Evolutionary conservation across 768 basidiomycete species (phyloP).

Genomic region (Lactarius evosmus): DNA sequence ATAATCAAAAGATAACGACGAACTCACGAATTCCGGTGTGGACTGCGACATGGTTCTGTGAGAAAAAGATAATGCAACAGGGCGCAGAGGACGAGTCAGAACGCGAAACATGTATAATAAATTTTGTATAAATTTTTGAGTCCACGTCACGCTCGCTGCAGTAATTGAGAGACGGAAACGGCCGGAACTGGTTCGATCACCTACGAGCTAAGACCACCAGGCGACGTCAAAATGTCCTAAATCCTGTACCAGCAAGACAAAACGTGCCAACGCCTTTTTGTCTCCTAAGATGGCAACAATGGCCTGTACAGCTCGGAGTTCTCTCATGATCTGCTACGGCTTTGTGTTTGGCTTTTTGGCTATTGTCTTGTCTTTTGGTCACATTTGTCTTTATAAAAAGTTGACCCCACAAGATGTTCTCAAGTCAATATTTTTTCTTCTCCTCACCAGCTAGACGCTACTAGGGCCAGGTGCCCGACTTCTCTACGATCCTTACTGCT

Average conservation of each 20-base stretch:
- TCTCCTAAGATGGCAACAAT: slow-evolving; percentile 1
- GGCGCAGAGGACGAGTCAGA: slow-evolving; percentile 34
- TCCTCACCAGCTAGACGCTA: slow-evolving; percentile 18
- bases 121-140: not conserved
- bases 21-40: slow-evolving; percentile 27
- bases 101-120: slow-evolving; percentile 35
- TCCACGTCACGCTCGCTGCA: too few relatives aligned
- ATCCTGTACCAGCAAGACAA: not conserved
- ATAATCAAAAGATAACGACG: not conserved
- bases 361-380: slow-evolving; percentile 10
- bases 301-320: not conserved
- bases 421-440: not conserved
- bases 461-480: slow-evolving; percentile 22
- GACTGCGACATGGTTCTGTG: slow-evolving; percentile 25
- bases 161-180: not conserved
- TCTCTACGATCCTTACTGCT: not conserved
- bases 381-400: slow-evolving; percentile 13
- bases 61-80: not conserved
- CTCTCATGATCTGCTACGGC: not conserved
- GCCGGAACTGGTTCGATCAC: not conserved
- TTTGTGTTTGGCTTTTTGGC: not conserved
- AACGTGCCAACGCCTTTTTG: not conserved
- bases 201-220: not conserved
- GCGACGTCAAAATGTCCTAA: too few relatives aligned
- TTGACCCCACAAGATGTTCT: not conserved